Conservation (phyloP, 257 asterid genomes). For the Solanum arcanum region DNA sequence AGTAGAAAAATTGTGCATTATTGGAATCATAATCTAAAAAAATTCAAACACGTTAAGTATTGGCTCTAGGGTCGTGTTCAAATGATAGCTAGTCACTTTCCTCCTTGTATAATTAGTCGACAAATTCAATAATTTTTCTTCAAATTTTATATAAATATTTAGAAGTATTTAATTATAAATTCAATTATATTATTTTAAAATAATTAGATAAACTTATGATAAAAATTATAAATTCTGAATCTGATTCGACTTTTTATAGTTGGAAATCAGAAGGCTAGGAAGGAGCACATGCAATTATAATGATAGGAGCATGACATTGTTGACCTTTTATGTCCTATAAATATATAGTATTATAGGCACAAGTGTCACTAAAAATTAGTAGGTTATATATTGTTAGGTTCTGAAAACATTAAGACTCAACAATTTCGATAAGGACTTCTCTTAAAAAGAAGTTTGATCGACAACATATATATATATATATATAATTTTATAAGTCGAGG, state of each 20-base stretch:
- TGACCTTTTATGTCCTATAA: conserved; percentile 10
- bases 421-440: background rate
- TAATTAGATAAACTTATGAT: background rate
- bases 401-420: background rate
- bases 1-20: background rate
- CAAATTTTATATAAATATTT: background rate
- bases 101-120: background rate
- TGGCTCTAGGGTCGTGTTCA: background rate
- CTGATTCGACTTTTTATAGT: fast-evolving
- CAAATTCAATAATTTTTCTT: background rate
- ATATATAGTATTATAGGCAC: background rate
- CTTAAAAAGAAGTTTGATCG: background rate
- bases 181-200: background rate
- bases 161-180: background rate
- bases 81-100: background rate
- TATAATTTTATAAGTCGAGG: background rate
- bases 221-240: background rate
- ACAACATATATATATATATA: background rate
- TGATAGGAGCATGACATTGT: conserved; percentile 22
- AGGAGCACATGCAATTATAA: background rate
- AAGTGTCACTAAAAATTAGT: background rate
- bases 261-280: background rate
- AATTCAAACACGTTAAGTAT: background rate
- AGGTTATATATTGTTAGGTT: conserved; percentile 10
- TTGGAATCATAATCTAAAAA: background rate